These are phyloP conservation scores for Kurtzmaniella fragi DNA, from an alignment of 805 yeast genomes.

Conservation along the genomic window DNA sequence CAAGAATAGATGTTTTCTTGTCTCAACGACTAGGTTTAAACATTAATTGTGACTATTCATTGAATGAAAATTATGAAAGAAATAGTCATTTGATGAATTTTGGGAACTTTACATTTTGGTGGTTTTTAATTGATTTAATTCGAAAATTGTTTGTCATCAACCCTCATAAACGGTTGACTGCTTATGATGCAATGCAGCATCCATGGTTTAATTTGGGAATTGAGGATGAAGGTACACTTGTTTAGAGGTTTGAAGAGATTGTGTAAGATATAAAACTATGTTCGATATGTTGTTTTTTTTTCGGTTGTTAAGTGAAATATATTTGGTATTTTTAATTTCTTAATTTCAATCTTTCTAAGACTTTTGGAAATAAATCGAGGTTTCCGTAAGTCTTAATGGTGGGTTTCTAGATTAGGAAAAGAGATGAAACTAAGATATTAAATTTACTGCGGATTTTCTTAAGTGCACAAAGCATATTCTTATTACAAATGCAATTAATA, in stretches of 20 bases:
- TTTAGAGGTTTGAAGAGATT: background rate
- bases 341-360: too few relatives aligned
- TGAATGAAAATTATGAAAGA: slow-evolving; percentile 33
- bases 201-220: slow-evolving; percentile 47
- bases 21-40: slow-evolving; percentile 36
- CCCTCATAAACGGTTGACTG: slow-evolving; percentile 34
- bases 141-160: slow-evolving; percentile 34
- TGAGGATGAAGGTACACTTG: slow-evolving; percentile 39
- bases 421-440: too few relatives aligned
- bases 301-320: too few relatives aligned
- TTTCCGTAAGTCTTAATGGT: too few relatives aligned
- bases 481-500: too few relatives aligned
- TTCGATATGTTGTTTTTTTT: too few relatives aligned
- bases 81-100: slow-evolving; percentile 40
- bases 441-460: too few relatives aligned
- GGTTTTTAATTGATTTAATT: slow-evolving; percentile 51
- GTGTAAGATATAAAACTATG: too few relatives aligned
- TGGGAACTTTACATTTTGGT: slow-evolving; percentile 79
- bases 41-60: slow-evolving; percentile 34
- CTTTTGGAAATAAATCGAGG: too few relatives aligned
- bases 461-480: too few relatives aligned
- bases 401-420: too few relatives aligned
- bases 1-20: slow-evolving; percentile 40
- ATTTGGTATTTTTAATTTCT: too few relatives aligned
- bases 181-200: slow-evolving; percentile 38